phyloP scores from a whole-genome alignment of 1,139 yeast genomes.

The Taphrina wiesneri region DNA sequence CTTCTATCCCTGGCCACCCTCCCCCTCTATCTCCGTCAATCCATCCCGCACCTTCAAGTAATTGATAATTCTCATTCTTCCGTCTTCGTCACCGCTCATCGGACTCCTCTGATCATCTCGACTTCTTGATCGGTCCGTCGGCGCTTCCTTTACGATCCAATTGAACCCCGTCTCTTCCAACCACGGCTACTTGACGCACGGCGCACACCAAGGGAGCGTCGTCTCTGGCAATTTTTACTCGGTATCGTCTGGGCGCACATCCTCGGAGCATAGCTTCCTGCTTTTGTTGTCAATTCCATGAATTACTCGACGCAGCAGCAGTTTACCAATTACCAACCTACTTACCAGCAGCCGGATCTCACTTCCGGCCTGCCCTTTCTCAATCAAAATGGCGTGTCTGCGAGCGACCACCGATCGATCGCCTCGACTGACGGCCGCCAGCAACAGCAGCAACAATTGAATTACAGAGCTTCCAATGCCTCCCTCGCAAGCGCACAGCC shows the following conservation, averaged over 20 bases:
- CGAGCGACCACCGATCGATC: background rate
- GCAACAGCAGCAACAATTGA: constrained; percentile 10
- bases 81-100: too few relatives aligned
- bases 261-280: background rate
- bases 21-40: background rate
- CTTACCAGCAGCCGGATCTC: constrained; percentile 24
- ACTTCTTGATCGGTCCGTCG: too few relatives aligned
- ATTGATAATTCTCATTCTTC: too few relatives aligned
- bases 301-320: constrained; percentile 25
- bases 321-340: constrained; percentile 12
- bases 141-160: too few relatives aligned
- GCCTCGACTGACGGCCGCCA: background rate
- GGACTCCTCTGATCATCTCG: too few relatives aligned
- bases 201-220: background rate
- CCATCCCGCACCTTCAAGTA: background rate
- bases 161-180: too few relatives aligned
- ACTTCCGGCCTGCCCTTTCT: constrained; percentile 18
- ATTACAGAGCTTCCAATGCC: constrained; percentile 15
- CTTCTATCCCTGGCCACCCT: background rate
- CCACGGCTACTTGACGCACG: too few relatives aligned
- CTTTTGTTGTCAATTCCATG: background rate
- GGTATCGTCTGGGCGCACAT: background rate
- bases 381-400: background rate
- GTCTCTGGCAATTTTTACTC: background rate
- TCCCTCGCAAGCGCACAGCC: constrained; percentile 15